Conservation (phyloP, 495 filamentous ascomycete species). For the Hypoxylon trugodes region DNA sequence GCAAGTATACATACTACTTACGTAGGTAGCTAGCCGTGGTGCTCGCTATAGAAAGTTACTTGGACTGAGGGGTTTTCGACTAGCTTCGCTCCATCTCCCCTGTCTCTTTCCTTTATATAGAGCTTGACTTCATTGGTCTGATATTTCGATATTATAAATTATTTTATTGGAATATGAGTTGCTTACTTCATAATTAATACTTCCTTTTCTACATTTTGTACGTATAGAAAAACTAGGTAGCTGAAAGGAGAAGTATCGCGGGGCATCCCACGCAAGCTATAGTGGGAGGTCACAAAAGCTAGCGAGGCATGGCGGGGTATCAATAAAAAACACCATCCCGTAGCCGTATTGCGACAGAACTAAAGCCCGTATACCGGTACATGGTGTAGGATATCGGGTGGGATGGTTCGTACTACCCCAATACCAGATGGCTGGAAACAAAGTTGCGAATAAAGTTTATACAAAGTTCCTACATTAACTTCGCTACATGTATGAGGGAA, state of each 20-base stretch:
- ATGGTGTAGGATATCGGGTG: constrained; percentile 14
- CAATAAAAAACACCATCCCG: constrained; percentile 28
- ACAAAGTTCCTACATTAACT: too few relatives aligned
- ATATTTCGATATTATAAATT: neutral
- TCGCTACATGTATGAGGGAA: too few relatives aligned
- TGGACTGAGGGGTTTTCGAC: neutral
- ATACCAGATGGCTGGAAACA: constrained; percentile 10
- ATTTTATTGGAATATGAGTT: too few relatives aligned
- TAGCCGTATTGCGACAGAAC: constrained; percentile 27
- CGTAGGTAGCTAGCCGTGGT: constrained; percentile 9
- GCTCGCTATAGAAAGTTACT: neutral
- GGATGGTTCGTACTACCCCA: neutral
- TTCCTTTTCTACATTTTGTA: too few relatives aligned
- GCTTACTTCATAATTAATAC: neutral
- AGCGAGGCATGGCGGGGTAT: constrained; percentile 31
- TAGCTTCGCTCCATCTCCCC: neutral
- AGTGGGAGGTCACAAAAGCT: neutral
- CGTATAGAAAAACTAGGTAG: too few relatives aligned
- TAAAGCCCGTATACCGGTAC: constrained; percentile 8
- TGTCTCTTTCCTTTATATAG: too few relatives aligned
- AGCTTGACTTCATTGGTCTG: too few relatives aligned
- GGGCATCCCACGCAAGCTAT: neutral
- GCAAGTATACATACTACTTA: neutral
- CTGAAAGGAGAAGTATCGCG: too few relatives aligned
- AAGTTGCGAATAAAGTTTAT: neutral